Evolutionary conservation across 768 basidiomycete genomes (phyloP), one percentile per base, ranked within the genome.

Genomic region (Omphalotus guepiniiformis): DNA sequence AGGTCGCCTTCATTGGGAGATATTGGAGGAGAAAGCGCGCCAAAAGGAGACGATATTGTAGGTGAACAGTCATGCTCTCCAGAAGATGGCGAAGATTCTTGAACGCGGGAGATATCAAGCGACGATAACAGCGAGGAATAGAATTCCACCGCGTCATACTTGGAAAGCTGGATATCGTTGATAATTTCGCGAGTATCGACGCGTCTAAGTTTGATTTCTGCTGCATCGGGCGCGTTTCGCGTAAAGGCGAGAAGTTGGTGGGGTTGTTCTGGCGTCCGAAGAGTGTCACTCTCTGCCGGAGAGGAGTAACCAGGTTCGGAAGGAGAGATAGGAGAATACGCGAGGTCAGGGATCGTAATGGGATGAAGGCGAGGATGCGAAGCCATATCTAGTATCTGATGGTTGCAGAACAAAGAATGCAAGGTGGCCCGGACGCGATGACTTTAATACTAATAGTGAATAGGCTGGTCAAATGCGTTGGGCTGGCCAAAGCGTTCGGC

Each of bases 281-380:
- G 58, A 46, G 63, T 58, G 60, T 73, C 67, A 57, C 68, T 70
- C 58, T 72, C 71, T 47, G 68, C 64, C 6, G 67, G 64, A 35
- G 64, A 67, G n/a, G 62, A 56, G 55, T 63, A 67, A 32, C 56
- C 57, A 47, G 55, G 57, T 29, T 50, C 55, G 21, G 57, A 56
- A 30, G 68, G 67, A 32, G 68, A 70, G 49, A 63, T 59, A 53
- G 59, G 58, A 23, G 60, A 60, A 50, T 54, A 56, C 36, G 58
- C 50, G 39, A 58, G 57, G 23, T 59, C 60, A 29, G 58, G 58
- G n/a, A 57, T 57, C 50, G 54, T 58, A 35, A 53, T 55, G 25
- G 56, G 57, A 32, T 53, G 54, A 39, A 59, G 42, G 51, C 55
- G 43, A 19, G 51, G 49, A 42, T 49, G 56, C 38, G 50, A 54